phyloP scores from a whole-genome alignment of 805 yeast species.

The Cyberlindnera veronae region DNA sequence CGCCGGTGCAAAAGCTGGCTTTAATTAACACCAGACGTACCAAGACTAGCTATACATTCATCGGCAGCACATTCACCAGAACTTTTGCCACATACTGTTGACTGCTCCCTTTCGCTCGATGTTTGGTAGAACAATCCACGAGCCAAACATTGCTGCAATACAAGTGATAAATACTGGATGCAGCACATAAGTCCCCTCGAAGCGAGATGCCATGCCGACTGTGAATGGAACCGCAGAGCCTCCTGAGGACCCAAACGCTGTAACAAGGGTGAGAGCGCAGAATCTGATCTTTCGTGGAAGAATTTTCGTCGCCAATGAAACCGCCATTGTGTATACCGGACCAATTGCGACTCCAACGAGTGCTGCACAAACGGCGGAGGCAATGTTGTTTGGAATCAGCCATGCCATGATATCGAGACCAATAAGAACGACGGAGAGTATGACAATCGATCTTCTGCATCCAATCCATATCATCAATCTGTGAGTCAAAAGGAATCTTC shows the following conservation, averaged over 20 bases:
- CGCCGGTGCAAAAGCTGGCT: too few species aligned
- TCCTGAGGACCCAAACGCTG: constrained; percentile 55
- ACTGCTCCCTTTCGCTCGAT: constrained; percentile 31
- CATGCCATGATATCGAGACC: constrained; percentile 41
- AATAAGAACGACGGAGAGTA: constrained; percentile 34
- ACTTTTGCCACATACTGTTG: constrained; percentile 20
- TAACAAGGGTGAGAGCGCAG: constrained; percentile 45
- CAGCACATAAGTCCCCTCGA: constrained; percentile 43
- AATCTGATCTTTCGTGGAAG: constrained; percentile 50
- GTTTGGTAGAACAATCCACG: constrained; percentile 45
- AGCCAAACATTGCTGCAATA: constrained; percentile 31
- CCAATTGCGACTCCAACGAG: constrained; percentile 53
- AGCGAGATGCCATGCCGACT: constrained; percentile 46
- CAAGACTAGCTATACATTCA: too few species aligned
- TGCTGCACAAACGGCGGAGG: constrained; percentile 43
- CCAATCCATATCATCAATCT: constrained; percentile 37
- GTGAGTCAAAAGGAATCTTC: constrained; percentile 46
- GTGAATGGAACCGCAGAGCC: constrained; percentile 53
- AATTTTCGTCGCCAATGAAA: constrained; percentile 41
- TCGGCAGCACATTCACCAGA: too few species aligned
- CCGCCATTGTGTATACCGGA: constrained; percentile 51
- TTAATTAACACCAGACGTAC: too few species aligned
- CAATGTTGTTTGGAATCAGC: constrained; percentile 43
- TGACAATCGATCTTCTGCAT: constrained; percentile 39
- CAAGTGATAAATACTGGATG: constrained; percentile 44